A percentile compares a stretch with the other conserved stretches of the same genome.
Evolutionary conservation across 2,329 filamentous ascomycete genomes (phyloP).

Genomic region (Bisporella sp.): DNA sequence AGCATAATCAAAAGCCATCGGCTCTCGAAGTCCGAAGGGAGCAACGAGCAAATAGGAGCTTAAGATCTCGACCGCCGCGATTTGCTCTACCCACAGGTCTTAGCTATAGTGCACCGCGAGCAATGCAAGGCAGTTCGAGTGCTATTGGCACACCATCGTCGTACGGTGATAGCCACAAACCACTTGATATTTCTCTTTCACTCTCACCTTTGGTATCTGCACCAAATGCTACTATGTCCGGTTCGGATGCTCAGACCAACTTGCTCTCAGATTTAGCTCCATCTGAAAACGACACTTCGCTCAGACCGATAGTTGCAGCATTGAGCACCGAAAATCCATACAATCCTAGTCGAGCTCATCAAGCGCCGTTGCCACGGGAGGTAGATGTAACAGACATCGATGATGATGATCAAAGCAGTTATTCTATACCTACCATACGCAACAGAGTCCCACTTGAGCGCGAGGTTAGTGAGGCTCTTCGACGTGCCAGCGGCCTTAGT

Average conservation of each 20-base stretch:
- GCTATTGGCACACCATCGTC: slow-evolving; percentile 10
- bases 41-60: slow-evolving; percentile 4
- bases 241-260: background rate
- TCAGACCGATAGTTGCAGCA: slow-evolving; percentile 1
- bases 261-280: background rate
- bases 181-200: slow-evolving; percentile 11
- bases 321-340: slow-evolving; percentile 6
- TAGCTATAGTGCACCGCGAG: background rate
- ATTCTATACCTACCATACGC: slow-evolving; percentile 1
- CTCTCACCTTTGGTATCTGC: background rate
- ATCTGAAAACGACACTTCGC: slow-evolving; percentile 1
- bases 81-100: slow-evolving; percentile 7
- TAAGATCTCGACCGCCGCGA: slow-evolving; percentile 5
- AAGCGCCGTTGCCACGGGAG: slow-evolving; percentile 8
- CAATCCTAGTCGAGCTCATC: background rate
- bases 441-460: slow-evolving; percentile 17
- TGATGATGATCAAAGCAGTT: slow-evolving; percentile 5
- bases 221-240: background rate
- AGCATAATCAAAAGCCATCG: background rate
- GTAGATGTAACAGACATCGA: background rate
- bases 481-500: slow-evolving; percentile 21
- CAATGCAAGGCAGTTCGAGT: slow-evolving; percentile 5
- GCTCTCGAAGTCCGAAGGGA: slow-evolving; percentile 9
- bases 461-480: slow-evolving; percentile 24
- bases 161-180: slow-evolving; percentile 15